phyloP scores from a whole-genome alignment of 1,284 basidiomycete genomes.

The Vanrija humicola region DNA sequence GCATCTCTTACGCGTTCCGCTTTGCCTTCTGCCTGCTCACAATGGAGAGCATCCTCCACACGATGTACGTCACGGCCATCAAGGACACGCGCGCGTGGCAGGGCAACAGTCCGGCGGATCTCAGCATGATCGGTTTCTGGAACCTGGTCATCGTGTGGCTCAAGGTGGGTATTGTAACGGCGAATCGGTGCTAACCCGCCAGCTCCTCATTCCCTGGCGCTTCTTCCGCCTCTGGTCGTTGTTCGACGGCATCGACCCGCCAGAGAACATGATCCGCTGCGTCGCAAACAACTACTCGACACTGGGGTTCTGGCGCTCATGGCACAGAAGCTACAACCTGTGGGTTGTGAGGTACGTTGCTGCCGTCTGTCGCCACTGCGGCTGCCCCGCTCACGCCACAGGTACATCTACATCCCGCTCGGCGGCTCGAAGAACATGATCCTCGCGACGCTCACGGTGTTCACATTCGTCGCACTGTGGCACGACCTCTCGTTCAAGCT shows the following conservation, averaged over 20 bases:
- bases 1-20: constrained; percentile 62
- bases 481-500: constrained; percentile 87
- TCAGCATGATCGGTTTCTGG: constrained; percentile 96
- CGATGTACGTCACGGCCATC: constrained; percentile 95
- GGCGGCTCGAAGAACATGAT: constrained; percentile 66
- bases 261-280: constrained; percentile 98
- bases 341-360: constrained; percentile 90
- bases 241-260: constrained; percentile 82
- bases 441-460: constrained; percentile 72
- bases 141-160: constrained; percentile 95
- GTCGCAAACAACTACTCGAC: constrained; percentile 98
- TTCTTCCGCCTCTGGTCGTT: constrained; percentile 97
- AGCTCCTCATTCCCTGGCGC: constrained; percentile 95
- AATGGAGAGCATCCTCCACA: constrained; percentile 90
- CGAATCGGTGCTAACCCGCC: neutral
- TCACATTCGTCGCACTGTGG: constrained; percentile 99
- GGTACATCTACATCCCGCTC: constrained; percentile 92
- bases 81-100: constrained; percentile 68
- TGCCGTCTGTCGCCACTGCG: constrained; percentile 53
- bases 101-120: constrained; percentile 70
- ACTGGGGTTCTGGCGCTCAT: constrained; percentile 89
- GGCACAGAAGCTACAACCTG: constrained; percentile 95
- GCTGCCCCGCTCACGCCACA: constrained; percentile 30
- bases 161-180: constrained; percentile 67
- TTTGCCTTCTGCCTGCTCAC: constrained; percentile 70